Conservation (phyloP, 176 grass and related monocot genomes). For the Cenchrus fungigraminus region DNA sequence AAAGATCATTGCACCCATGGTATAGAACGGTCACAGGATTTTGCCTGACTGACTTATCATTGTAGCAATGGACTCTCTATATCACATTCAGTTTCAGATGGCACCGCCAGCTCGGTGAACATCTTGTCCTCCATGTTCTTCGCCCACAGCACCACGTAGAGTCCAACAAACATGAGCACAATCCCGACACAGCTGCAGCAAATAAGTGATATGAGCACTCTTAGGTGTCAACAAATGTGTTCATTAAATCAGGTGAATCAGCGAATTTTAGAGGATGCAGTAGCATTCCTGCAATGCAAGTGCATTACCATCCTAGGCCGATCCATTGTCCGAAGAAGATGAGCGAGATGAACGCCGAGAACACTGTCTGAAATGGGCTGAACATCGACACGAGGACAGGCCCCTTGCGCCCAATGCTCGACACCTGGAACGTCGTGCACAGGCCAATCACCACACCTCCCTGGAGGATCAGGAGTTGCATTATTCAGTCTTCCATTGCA, state of each 20-base stretch:
- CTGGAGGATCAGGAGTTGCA: conserved; percentile 24
- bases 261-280: neutral
- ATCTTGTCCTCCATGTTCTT: conserved; percentile 54
- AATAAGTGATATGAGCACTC: neutral
- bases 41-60: neutral
- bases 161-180: conserved; percentile 67
- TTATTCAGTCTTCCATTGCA: neutral
- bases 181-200: conserved; percentile 52
- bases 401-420: conserved; percentile 46
- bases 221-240: neutral
- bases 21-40: neutral
- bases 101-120: conserved; percentile 2
- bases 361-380: conserved; percentile 59
- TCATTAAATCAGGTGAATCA: neutral
- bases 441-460: conserved; percentile 44
- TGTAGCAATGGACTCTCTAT: conserved; percentile 36
- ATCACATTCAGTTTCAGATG: conserved; percentile 35
- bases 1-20: neutral
- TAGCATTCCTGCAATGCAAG: neutral
- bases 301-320: conserved; percentile 43
- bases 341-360: conserved; percentile 45
- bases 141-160: conserved; percentile 68
- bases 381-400: conserved; percentile 60
- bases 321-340: conserved; percentile 51
- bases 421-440: conserved; percentile 55